These are phyloP conservation scores for Myxozyma geophila DNA, from an alignment of 805 yeast species.

Conservation along the genomic window DNA sequence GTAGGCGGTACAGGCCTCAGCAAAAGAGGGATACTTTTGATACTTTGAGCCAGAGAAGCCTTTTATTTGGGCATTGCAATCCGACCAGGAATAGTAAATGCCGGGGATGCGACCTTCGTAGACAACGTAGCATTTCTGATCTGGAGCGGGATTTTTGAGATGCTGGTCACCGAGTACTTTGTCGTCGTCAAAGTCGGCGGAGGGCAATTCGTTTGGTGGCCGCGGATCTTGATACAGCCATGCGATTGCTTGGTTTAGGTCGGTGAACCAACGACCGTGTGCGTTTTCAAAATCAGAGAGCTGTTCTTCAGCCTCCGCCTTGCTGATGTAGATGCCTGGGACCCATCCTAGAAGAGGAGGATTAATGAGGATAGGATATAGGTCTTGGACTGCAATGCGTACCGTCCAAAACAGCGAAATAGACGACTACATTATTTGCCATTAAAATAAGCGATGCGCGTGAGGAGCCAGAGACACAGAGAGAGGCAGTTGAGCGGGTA, in stretches of 20 bases:
- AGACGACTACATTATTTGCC: too few relatives aligned
- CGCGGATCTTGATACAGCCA: not conserved
- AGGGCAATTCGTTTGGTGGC: not conserved
- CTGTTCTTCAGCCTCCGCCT: not conserved
- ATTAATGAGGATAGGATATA: not conserved
- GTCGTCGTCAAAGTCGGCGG: not conserved
- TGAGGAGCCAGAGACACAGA: too few relatives aligned
- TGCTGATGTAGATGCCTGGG: constrained; percentile 11
- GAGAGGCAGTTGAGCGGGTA: too few relatives aligned
- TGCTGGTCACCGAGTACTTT: not conserved
- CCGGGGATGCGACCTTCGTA: constrained; percentile 60
- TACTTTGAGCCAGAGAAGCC: constrained; percentile 49
- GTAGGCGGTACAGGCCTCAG: constrained; percentile 53
- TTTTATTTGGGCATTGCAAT: constrained; percentile 50
- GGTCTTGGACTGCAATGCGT: too few relatives aligned
- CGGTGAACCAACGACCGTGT: constrained; percentile 3
- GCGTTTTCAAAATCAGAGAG: not conserved
- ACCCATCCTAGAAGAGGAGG: not conserved
- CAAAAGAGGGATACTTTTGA: constrained; percentile 54
- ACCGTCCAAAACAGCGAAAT: too few relatives aligned
- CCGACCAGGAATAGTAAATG: constrained; percentile 63
- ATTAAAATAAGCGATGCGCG: too few relatives aligned
- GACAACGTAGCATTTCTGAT: constrained; percentile 55
- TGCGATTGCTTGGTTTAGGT: not conserved
- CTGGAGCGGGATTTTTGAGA: not conserved